Evolutionary conservation across 441 rosid species (phyloP).

Genomic region (Sinapis alba): DNA sequence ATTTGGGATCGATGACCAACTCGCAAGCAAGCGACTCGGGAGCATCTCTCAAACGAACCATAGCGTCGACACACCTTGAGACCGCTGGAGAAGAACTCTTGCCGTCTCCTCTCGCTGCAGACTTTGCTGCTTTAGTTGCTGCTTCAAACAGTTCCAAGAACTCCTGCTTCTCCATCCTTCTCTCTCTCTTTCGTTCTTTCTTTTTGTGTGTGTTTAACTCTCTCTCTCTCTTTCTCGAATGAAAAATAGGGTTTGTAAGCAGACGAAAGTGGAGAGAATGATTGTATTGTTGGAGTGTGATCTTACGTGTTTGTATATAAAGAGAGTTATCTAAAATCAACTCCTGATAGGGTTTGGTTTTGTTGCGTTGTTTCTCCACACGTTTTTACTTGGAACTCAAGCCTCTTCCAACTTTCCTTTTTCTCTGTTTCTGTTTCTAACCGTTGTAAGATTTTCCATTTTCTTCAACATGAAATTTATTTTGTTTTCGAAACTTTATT

Average conservation of each 20-base stretch:
- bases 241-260: not conserved
- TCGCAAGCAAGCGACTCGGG: slow-evolving; percentile 16
- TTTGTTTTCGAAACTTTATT: not conserved
- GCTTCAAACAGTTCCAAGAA: slow-evolving; percentile 14
- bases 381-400: not conserved
- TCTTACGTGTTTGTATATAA: not conserved
- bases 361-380: not conserved
- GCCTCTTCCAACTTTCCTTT: not conserved
- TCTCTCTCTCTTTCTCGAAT: not conserved
- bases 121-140: slow-evolving; percentile 20
- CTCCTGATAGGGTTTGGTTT: not conserved
- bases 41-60: slow-evolving; percentile 9
- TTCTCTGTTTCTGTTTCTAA: not conserved
- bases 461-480: not conserved
- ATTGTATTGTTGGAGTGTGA: not conserved
- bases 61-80: slow-evolving; percentile 12
- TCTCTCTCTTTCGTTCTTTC: too few species aligned
- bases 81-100: slow-evolving; percentile 6
- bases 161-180: slow-evolving; percentile 25
- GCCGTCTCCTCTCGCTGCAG: not conserved
- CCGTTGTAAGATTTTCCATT: not conserved
- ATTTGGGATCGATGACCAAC: not conserved
- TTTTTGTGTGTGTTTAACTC: not conserved
- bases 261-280: not conserved
- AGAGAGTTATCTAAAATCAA: not conserved